Evolutionary conservation across 2,329 filamentous ascomycete species (phyloP).

Genomic region (Xylaria sp.): DNA sequence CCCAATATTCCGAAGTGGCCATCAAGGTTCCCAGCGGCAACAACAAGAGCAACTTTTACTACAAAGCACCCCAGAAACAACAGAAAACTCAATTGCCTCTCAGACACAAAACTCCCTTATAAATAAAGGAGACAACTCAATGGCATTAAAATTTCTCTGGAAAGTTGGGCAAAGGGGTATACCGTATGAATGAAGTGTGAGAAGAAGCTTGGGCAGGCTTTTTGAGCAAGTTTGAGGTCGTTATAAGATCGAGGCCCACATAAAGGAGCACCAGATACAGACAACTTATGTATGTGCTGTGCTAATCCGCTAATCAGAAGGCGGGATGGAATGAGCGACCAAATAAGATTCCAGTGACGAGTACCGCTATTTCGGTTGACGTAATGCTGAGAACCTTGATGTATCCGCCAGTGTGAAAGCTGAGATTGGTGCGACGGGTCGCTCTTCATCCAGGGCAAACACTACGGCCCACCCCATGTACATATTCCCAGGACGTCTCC

Average conservation of each 20-base stretch:
- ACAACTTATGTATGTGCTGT: conserved; percentile 18
- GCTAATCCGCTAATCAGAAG: not conserved
- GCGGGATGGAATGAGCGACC: not conserved
- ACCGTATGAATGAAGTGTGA: too few species aligned
- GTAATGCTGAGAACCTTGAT: conserved; percentile 31
- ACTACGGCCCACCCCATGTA: not conserved
- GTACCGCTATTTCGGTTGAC: not conserved
- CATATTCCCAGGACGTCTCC: not conserved
- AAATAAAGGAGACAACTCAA: not conserved
- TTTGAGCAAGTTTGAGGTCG: conserved; percentile 50
- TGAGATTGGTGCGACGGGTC: not conserved
- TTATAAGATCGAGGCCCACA: conserved; percentile 33
- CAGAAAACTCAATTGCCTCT: too few species aligned
- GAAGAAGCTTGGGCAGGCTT: not conserved
- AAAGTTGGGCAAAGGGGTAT: not conserved
- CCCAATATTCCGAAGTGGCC: not conserved
- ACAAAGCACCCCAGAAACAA: not conserved
- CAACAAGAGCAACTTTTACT: not conserved
- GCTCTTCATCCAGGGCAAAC: conserved; percentile 1
- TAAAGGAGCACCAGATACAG: conserved; percentile 9
- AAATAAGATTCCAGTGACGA: not conserved
- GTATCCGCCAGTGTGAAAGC: not conserved
- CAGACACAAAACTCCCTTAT: not conserved
- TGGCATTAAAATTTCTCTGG: not conserved
- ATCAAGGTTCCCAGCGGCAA: conserved; percentile 21